Percentiles rank a stretch among this genome's conserved stretches.
Evolutionary conservation across 345 rosid genomes (phyloP).

Genomic region (Rhodamnia argentea): DNA sequence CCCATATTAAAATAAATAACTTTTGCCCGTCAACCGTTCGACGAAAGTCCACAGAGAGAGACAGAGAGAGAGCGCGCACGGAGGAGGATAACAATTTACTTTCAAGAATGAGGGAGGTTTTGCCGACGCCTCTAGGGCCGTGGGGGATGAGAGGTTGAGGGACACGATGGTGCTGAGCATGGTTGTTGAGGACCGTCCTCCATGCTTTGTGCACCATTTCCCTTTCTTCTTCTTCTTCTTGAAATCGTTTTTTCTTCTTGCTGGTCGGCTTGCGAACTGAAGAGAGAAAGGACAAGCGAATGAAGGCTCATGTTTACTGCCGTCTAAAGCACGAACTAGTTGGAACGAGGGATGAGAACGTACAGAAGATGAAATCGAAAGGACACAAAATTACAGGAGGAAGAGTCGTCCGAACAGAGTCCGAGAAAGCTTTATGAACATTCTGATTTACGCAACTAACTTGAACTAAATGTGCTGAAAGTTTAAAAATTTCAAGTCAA

Average conservation of each 20-base stretch:
- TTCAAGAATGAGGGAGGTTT: conserved; percentile 84
- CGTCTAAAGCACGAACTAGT: not conserved
- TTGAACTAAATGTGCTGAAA: not conserved
- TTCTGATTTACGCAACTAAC: not conserved
- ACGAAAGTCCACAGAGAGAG: not conserved
- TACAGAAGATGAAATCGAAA: not conserved
- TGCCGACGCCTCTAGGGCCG: conserved; percentile 98
- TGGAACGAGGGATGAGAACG: not conserved
- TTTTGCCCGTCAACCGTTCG: not conserved
- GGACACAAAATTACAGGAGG: not conserved
- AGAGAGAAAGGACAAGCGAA: not conserved
- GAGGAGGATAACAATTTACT: conserved; percentile 18
- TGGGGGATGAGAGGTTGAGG: conserved; percentile 90
- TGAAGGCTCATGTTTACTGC: not conserved
- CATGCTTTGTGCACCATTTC: conserved; percentile 75
- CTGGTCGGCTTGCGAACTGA: not conserved
- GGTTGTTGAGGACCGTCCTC: conserved; percentile 85
- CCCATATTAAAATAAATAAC: not conserved
- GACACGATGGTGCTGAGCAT: conserved; percentile 91
- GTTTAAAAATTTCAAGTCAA: not conserved
- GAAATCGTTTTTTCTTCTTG: not conserved
- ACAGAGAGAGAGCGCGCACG: not conserved
- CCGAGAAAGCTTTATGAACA: not conserved
- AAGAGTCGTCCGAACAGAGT: not conserved
- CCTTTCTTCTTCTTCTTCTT: not conserved